phyloP scores from a whole-genome alignment of 2,329 filamentous ascomycete species.

The Thelonectria olida region DNA sequence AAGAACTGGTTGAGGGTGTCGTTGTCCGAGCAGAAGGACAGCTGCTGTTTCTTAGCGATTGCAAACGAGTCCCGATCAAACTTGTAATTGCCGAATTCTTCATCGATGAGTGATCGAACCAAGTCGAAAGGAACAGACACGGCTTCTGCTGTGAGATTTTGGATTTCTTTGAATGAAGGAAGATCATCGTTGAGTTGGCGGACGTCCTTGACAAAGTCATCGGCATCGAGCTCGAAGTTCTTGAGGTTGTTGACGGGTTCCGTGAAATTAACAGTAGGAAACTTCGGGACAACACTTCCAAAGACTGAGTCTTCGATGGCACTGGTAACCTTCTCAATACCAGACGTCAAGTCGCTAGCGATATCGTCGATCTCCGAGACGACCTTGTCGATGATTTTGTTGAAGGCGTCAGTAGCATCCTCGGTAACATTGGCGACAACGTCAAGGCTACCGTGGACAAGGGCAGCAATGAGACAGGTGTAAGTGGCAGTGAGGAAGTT shows the following conservation, averaged over 20 bases:
- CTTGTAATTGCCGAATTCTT: constrained; percentile 75
- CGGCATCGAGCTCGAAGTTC: constrained; percentile 72
- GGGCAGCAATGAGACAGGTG: constrained; percentile 85
- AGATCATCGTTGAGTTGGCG: constrained; percentile 79
- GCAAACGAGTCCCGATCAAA: constrained; percentile 85
- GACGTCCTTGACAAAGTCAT: constrained; percentile 74
- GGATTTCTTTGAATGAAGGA: constrained; percentile 83
- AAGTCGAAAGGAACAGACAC: constrained; percentile 84
- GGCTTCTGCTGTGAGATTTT: constrained; percentile 80
- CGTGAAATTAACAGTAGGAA: constrained; percentile 70
- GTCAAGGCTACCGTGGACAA: constrained; percentile 81
- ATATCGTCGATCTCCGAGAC: constrained; percentile 67
- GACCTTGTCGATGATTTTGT: constrained; percentile 63
- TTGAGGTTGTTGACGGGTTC: constrained; percentile 72
- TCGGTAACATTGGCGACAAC: constrained; percentile 66
- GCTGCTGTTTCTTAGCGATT: constrained; percentile 80
- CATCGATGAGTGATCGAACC: constrained; percentile 77
- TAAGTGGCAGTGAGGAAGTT: constrained; percentile 92
- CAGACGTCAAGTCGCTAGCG: constrained; percentile 57
- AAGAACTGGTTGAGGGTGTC: constrained; percentile 88
- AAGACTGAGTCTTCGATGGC: constrained; percentile 57
- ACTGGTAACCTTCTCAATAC: constrained; percentile 59
- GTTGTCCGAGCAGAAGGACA: constrained; percentile 91
- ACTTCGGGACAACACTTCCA: constrained; percentile 56
- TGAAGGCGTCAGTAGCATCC: constrained; percentile 60